A percentile compares a stretch with the other conserved stretches of the same genome.
Conservation (phyloP, 1,284 basidiomycete species). For the Hortiboletus rubellus region DNA sequence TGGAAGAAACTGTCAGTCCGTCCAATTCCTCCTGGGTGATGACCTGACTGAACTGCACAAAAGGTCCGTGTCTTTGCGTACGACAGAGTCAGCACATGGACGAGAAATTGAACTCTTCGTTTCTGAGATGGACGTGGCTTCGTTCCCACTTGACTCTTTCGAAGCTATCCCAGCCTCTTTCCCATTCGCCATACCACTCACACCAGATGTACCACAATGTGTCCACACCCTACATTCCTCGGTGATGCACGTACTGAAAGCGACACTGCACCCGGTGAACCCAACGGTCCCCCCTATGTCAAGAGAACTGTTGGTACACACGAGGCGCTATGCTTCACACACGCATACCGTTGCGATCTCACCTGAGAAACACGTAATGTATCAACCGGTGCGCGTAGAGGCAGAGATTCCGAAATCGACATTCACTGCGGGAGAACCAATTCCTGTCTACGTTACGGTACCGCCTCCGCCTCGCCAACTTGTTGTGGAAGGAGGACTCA, state of each 20-base stretch:
- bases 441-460: constrained; percentile 76
- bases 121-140: constrained; percentile 54
- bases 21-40: constrained; percentile 6
- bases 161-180: constrained; percentile 56
- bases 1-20: constrained; percentile 65
- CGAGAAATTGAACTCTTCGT: constrained; percentile 64
- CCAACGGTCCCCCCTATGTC: constrained; percentile 42
- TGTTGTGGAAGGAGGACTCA: constrained; percentile 62
- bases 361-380: constrained; percentile 57
- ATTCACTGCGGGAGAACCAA: constrained; percentile 65
- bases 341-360: constrained; percentile 50
- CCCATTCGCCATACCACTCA: constrained; percentile 75
- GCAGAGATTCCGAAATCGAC: constrained; percentile 69
- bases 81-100: constrained; percentile 61
- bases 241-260: constrained; percentile 64
- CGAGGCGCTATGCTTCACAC: constrained; percentile 71
- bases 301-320: constrained; percentile 65
- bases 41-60: constrained; percentile 10
- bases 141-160: constrained; percentile 34
- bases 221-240: constrained; percentile 69
- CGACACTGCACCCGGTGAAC: constrained; percentile 57
- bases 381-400: constrained; percentile 63
- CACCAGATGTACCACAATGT: constrained; percentile 73
- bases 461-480: constrained; percentile 65
- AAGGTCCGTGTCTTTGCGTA: constrained; percentile 65